phyloP scores from a whole-genome alignment of 179 eudicot species.

The Corrigiola litoralis region DNA sequence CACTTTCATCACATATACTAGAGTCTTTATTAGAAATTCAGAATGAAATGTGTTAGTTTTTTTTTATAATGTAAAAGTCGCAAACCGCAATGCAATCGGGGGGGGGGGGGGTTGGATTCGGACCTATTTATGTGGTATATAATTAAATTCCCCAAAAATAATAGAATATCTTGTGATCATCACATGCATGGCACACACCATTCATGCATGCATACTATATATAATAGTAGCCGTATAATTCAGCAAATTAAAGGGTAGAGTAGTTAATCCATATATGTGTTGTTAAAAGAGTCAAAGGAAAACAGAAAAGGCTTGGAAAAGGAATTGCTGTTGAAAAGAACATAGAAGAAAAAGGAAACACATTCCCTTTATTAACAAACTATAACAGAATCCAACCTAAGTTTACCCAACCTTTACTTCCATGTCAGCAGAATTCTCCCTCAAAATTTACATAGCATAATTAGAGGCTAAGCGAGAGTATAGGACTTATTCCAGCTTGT shows the following conservation, averaged over 20 bases:
- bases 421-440: neutral
- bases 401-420: neutral
- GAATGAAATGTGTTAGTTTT: no score
- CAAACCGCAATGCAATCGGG: no score
- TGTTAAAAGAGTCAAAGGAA: conserved; percentile 8
- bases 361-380: neutral
- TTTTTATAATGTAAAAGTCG: no score
- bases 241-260: neutral
- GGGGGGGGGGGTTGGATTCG: no score
- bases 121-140: no score
- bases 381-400: conserved; percentile 7
- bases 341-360: neutral
- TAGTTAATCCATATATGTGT: neutral
- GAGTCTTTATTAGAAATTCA: no score
- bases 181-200: no score
- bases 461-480: conserved; percentile 13
- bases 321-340: neutral
- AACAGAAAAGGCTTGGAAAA: neutral
- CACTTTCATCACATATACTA: no score
- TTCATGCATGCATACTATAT: no score
- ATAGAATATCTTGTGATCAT: no score
- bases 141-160: no score
- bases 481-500: conserved; percentile 14
- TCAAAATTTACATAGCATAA: neutral
- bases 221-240: no score